Conservation (phyloP, 164 flowering plant genomes). For the Santalum album region DNA sequence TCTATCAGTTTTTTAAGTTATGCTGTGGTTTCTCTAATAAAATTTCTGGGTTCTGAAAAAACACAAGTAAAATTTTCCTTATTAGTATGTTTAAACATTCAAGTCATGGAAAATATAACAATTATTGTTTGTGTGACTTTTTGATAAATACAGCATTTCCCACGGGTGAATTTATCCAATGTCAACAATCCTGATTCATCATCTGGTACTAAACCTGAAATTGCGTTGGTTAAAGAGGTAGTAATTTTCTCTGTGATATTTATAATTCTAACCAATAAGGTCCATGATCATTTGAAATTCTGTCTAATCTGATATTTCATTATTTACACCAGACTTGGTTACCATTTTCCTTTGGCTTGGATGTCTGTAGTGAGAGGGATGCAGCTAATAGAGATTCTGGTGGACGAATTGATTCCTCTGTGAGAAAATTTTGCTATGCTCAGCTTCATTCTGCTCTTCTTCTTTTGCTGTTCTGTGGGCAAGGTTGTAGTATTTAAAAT, state of each 20-base stretch:
- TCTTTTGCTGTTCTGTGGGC: not conserved
- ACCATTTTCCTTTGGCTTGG: conserved; percentile 45
- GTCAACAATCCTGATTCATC: conserved; percentile 18
- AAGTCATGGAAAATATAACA: not conserved
- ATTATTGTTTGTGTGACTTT: no score
- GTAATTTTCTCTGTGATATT: not conserved
- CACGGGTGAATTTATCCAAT: conserved; percentile 33
- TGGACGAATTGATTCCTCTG: conserved; percentile 37
- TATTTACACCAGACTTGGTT: conserved; percentile 60
- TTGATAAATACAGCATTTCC: conserved; percentile 50
- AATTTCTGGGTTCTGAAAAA: no score
- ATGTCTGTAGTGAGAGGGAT: conserved; percentile 23
- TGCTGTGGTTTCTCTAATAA: no score
- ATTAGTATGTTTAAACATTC: not conserved
- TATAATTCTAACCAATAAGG: not conserved
- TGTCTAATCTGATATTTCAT: conserved; percentile 3
- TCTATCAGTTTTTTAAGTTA: no score
- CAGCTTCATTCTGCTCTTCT: not conserved
- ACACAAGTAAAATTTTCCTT: no score
- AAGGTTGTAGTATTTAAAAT: not conserved
- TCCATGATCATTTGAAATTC: not conserved
- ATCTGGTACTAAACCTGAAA: conserved; percentile 13
- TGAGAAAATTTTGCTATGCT: conserved; percentile 24
- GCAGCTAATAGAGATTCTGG: conserved; percentile 16
- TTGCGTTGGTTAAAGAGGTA: conserved; percentile 56